Percentiles rank a stretch among this genome's conserved stretches.
These are phyloP conservation scores for Russula foetens DNA, from an alignment of 768 basidiomycete species.

Conservation along the genomic window DNA sequence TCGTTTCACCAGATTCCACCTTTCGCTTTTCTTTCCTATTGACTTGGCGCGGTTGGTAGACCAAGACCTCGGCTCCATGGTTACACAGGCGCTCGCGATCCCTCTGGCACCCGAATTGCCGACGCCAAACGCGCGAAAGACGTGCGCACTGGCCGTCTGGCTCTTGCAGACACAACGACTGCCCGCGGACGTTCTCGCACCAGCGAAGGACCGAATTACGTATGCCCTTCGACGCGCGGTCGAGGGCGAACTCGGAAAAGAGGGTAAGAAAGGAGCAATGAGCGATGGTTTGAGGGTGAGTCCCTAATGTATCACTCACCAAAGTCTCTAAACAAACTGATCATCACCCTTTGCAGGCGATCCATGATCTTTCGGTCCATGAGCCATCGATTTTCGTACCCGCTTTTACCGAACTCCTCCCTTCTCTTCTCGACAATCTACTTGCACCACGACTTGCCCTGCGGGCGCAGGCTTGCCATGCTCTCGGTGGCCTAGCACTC, in stretches of 20 bases:
- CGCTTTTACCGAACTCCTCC: slow-evolving; percentile 50
- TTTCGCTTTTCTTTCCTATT: neutral
- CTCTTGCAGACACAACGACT: slow-evolving; percentile 65
- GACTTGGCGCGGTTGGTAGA: slow-evolving; percentile 33
- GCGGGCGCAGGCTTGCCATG: slow-evolving; percentile 67
- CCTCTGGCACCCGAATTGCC: slow-evolving; percentile 62
- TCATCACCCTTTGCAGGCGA: slow-evolving; percentile 40
- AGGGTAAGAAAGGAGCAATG: slow-evolving; percentile 79
- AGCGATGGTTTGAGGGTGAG: slow-evolving; percentile 70
- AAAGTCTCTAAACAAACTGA: neutral
- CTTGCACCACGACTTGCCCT: slow-evolving; percentile 57
- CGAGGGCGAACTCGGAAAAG: slow-evolving; percentile 79
- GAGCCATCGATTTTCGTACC: slow-evolving; percentile 64
- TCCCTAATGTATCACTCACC: neutral
- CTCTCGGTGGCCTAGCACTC: slow-evolving; percentile 59
- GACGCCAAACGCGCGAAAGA: slow-evolving; percentile 82
- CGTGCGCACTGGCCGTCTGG: slow-evolving; percentile 70
- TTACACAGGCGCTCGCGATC: slow-evolving; percentile 61
- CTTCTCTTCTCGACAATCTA: slow-evolving; percentile 53
- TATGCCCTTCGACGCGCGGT: slow-evolving; percentile 68
- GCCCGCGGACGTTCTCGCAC: slow-evolving; percentile 49
- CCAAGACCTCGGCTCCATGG: slow-evolving; percentile 46
- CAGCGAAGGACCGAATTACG: slow-evolving; percentile 59
- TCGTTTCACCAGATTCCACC: slow-evolving; percentile 20
- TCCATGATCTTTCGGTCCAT: slow-evolving; percentile 58